phyloP scores from a whole-genome alignment of 2,329 filamentous ascomycete genomes.

The Acrocalymma vagum region DNA sequence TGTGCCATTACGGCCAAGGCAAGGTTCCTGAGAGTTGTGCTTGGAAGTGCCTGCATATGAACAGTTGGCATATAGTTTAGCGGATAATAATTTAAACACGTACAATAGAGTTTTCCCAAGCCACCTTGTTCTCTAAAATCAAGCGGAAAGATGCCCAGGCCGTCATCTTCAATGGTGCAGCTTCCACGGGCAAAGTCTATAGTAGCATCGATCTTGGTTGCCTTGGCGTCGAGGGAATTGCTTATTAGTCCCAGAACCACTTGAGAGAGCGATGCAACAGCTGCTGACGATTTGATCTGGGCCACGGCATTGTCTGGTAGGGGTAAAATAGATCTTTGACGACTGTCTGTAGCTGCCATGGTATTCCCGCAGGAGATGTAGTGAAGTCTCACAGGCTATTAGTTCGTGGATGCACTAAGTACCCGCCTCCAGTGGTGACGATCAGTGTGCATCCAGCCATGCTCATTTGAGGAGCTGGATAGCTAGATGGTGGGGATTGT shows the following conservation, averaged over 20 bases:
- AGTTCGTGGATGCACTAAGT: too few species aligned
- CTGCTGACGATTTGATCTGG: slow-evolving; percentile 86
- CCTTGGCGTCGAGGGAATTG: slow-evolving; percentile 84
- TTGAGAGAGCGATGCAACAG: slow-evolving; percentile 76
- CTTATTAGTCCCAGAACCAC: slow-evolving; percentile 77
- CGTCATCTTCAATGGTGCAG: slow-evolving; percentile 86
- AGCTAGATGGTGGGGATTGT: too few species aligned
- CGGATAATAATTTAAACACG: slow-evolving; percentile 18
- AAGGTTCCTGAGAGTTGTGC: slow-evolving; percentile 50
- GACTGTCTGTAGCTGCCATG: slow-evolving; percentile 5
- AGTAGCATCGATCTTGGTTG: slow-evolving; percentile 72
- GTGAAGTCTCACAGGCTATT: too few species aligned
- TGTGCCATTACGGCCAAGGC: slow-evolving; percentile 74
- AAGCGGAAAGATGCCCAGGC: slow-evolving; percentile 73
- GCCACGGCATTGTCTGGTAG: slow-evolving; percentile 76
- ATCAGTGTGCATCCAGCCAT: too few species aligned
- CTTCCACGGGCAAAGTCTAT: slow-evolving; percentile 79
- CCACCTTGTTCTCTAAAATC: slow-evolving; percentile 79
- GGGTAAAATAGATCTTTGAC: slow-evolving; percentile 62
- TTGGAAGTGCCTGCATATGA: slow-evolving; percentile 77
- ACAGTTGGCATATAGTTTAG: slow-evolving; percentile 12
- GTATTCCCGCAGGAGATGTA: too few species aligned
- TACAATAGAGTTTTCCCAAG: slow-evolving; percentile 77
- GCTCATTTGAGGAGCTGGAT: too few species aligned
- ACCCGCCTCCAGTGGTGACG: too few species aligned